Base-by-base conservation (phyloP, 441 rosid species). In the Eutrema salsugineum region DNA sequence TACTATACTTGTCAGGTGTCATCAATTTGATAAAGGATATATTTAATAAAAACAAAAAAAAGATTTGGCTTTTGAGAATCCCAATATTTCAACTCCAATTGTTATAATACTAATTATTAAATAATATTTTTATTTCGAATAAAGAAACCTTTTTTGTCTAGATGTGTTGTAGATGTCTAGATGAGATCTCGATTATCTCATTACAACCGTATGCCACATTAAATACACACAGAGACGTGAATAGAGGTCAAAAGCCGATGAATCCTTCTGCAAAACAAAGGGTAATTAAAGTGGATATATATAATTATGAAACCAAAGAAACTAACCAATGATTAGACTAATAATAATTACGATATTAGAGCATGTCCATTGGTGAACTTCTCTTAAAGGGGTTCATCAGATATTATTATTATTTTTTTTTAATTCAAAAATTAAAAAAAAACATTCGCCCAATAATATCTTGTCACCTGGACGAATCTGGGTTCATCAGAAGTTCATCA, bases 21-120 rank as follows among this genome's bases (percentile, higher is more conserved):
- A 67, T 67, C 46, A 11, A 27, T 53, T 12, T 20, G 39, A 66
- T 51, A 40, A 32, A 33, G n/a, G n/a, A n/a, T n/a, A n/a, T n/a
- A n/a, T n/a, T 12, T 20, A 48, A 66, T 51, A 40, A 32, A 33
- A 72, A 38, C 51, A 27, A 63, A 19, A 44, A 44, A 4, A 10
- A 68, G 38, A 27, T 44, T 54, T 75, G 78, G 68, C 78, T 68
- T 73, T 68, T 43, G 58, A 24, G 63, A 43, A 12, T 53, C 5
- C 24, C 58, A 28, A 61, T 47, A n/a, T 22, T 55, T 69, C 65
- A 75, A 47, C 53, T 62, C 15, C 0, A 17, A 0, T 73, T 46
- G 4, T 55, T 44, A 61, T n/a, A 60, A 58, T 36, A 68, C 38
- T 44, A 42, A 15, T 0, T n/a, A 49, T 36, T 10, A 40, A 30